Conservation (phyloP, 768 basidiomycete species). For the Tremella mesenterica region DNA sequence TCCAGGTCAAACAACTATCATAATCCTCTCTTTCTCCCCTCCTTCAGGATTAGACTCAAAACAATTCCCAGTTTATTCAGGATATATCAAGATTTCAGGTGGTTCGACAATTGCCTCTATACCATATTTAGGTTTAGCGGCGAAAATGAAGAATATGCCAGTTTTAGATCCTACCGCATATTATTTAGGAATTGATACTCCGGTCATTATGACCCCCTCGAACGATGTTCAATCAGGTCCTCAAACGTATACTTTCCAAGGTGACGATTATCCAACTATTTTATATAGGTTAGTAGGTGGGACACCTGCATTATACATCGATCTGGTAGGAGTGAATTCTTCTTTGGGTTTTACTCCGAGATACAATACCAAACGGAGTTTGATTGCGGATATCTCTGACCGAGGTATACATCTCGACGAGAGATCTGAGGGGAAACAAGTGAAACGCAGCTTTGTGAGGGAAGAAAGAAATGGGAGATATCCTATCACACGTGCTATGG, state of each 20-base stretch:
- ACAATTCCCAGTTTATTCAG: constrained; percentile 56
- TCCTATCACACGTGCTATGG: neutral
- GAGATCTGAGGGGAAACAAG: too few relatives aligned
- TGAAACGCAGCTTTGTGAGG: neutral
- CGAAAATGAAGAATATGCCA: constrained; percentile 38
- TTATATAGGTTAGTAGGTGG: constrained; percentile 33
- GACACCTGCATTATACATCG: constrained; percentile 29
- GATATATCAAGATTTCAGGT: constrained; percentile 49
- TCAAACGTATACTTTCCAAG: constrained; percentile 27
- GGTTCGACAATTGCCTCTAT: constrained; percentile 21
- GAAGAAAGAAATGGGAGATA: neutral
- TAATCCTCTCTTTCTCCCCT: constrained; percentile 50
- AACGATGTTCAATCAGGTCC: constrained; percentile 17
- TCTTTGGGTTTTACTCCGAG: constrained; percentile 35
- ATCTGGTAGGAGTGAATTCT: constrained; percentile 31
- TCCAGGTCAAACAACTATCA: constrained; percentile 28
- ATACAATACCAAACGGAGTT: constrained; percentile 17
- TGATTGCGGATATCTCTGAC: too few relatives aligned
- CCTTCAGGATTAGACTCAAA: constrained; percentile 48
- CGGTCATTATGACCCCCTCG: constrained; percentile 18
- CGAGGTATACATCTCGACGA: too few relatives aligned
- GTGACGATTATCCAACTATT: constrained; percentile 27
- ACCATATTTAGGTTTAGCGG: constrained; percentile 43
- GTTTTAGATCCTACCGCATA: constrained; percentile 35
- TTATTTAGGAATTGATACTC: constrained; percentile 29